Percentiles rank a stretch among this genome's conserved stretches.
Conservation (phyloP, 2,329 filamentous ascomycete genomes). For the Bipolaris gigantea region DNA sequence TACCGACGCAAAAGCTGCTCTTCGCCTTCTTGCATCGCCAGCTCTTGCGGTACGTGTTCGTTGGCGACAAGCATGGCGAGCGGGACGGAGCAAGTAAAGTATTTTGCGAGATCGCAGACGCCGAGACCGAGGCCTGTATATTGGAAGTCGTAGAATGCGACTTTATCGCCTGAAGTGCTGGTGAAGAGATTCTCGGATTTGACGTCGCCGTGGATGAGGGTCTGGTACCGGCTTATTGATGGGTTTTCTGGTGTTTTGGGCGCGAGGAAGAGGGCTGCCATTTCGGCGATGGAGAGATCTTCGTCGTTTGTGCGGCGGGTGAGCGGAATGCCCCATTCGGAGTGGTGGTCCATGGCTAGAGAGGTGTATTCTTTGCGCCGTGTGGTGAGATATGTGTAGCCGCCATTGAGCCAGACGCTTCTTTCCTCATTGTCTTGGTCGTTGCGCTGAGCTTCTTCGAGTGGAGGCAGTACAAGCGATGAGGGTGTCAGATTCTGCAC, state of each 20-base stretch:
- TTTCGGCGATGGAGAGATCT: slow-evolving; percentile 53
- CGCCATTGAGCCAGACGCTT: slow-evolving; percentile 64
- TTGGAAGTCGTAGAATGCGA: slow-evolving; percentile 71
- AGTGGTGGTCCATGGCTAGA: slow-evolving; percentile 51
- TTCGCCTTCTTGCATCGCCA: slow-evolving; percentile 58
- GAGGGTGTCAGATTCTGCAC: slow-evolving; percentile 30
- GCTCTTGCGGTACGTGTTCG: slow-evolving; percentile 37
- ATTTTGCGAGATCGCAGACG: slow-evolving; percentile 66
- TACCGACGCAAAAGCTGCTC: slow-evolving; percentile 57
- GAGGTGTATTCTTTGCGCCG: slow-evolving; percentile 58
- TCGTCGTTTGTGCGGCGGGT: slow-evolving; percentile 42
- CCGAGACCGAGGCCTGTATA: slow-evolving; percentile 67
- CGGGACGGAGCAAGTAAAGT: slow-evolving; percentile 68
- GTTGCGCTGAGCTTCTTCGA: slow-evolving; percentile 54
- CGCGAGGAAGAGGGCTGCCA: slow-evolving; percentile 56
- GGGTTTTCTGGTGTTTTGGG: slow-evolving; percentile 42
- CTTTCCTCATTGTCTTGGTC: slow-evolving; percentile 21
- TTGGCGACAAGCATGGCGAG: slow-evolving; percentile 52
- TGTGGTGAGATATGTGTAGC: slow-evolving; percentile 70
- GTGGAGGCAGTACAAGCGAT: slow-evolving; percentile 56
- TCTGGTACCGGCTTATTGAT: slow-evolving; percentile 50
- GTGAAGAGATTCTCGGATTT: slow-evolving; percentile 71
- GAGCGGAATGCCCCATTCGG: slow-evolving; percentile 59
- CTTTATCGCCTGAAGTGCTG: slow-evolving; percentile 51
- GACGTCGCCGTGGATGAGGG: slow-evolving; percentile 68